Evolutionary conservation across 2,329 filamentous ascomycete genomes (phyloP).

Genomic region (Neurospora sp.): DNA sequence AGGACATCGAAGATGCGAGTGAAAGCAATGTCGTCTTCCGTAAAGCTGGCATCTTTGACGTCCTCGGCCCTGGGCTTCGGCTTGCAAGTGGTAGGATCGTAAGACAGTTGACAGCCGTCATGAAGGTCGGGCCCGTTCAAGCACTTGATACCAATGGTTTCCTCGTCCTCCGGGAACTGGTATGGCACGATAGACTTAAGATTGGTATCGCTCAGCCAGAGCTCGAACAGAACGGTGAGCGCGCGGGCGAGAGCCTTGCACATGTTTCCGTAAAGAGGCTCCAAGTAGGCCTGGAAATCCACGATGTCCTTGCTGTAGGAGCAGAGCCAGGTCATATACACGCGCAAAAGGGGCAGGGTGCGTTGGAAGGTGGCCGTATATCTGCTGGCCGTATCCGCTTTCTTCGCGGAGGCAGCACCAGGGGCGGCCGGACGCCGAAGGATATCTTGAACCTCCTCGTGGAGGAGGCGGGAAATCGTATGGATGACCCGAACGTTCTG

Average conservation of each 20-base stretch:
- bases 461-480: constrained; percentile 58
- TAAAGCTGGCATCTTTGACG: constrained; percentile 4
- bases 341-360: constrained; percentile 42
- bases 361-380: constrained; percentile 30
- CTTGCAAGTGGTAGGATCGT: constrained; percentile 14
- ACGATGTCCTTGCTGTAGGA: constrained; percentile 36
- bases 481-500: constrained; percentile 73
- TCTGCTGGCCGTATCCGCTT: constrained; percentile 18
- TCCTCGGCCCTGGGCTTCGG: constrained; percentile 21
- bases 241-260: constrained; percentile 35
- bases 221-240: constrained; percentile 39
- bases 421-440: constrained; percentile 31
- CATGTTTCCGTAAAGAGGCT: constrained; percentile 35
- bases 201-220: constrained; percentile 28
- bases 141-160: constrained; percentile 34
- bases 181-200: constrained; percentile 33
- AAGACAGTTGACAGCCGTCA: constrained; percentile 30
- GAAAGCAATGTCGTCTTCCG: constrained; percentile 19
- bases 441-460: constrained; percentile 55
- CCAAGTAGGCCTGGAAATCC: constrained; percentile 34
- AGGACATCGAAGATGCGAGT: constrained; percentile 40
- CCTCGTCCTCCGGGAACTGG: constrained; percentile 41
- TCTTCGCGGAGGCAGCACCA: constrained; percentile 13
- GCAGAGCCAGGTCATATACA: constrained; percentile 45
- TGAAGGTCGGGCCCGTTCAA: constrained; percentile 30